A percentile compares a stretch with the other conserved stretches of the same genome.
These are phyloP conservation scores for Hanseniaspora vineae DNA, from an alignment of 805 yeast genomes.

Conservation along the genomic window DNA sequence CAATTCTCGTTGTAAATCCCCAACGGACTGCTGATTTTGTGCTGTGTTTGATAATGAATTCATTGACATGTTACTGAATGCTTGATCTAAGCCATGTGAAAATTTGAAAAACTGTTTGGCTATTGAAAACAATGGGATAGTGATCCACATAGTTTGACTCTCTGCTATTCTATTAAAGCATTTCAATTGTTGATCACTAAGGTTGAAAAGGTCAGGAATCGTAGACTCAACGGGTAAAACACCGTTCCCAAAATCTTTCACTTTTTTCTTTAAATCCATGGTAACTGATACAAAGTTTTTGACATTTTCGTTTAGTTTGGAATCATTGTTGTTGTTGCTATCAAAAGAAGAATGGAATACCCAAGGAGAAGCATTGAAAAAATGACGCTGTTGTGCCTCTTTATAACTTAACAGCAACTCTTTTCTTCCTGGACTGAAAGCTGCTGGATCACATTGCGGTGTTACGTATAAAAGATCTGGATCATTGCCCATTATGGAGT, in stretches of 20 bases:
- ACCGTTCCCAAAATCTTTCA: neutral
- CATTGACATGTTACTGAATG: neutral
- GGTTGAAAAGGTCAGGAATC: neutral
- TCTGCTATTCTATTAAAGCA: conserved; percentile 42
- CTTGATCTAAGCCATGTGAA: conserved; percentile 7
- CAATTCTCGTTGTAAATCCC: conserved; percentile 18
- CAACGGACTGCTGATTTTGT: neutral
- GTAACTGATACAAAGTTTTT: neutral
- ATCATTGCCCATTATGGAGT: neutral
- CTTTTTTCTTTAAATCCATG: neutral
- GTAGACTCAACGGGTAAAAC: neutral
- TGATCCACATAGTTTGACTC: conserved; percentile 38
- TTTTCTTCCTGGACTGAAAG: neutral
- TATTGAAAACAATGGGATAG: conserved; percentile 7
- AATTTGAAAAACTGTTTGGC: conserved; percentile 13
- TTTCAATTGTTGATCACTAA: conserved; percentile 15
- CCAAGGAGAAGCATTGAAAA: neutral
- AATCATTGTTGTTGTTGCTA: neutral
- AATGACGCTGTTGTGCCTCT: neutral
- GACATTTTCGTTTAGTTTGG: neutral
- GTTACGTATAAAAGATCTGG: neutral
- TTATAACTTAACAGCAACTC: neutral
- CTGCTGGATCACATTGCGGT: neutral
- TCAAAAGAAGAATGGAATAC: neutral
- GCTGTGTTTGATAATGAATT: too few relatives aligned